Evolutionary conservation across 208 protist genomes (phyloP), one percentile per base, ranked within the genome.

Genomic region (Crithidia expoeki): DNA sequence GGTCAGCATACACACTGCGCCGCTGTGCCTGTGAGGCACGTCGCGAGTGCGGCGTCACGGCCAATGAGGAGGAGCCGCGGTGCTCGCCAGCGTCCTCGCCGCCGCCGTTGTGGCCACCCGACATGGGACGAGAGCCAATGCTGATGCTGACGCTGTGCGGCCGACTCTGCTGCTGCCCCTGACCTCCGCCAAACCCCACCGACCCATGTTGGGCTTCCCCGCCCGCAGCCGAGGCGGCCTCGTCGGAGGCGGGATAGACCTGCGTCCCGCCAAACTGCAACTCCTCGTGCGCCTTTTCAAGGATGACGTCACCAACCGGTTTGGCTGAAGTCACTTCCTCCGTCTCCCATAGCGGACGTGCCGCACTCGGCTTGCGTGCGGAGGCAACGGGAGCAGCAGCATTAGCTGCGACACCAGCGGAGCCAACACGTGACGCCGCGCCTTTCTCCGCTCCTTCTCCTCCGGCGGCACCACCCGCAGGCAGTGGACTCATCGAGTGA

Each of bases 231-330:
- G 25, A 16, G 12, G 36, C 25, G 14, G 27, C 11, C 58, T 36
- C 65, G 25, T n/a, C 42, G 40, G 25, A 50, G n/a, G 32, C 49
- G 21, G 47, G 10, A 57, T 57, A 67, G 1, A 67, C 61, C 16
- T 57, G 27, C 21, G 61, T 56, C 42, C 21, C 27, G 33, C 47
- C 47, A 23, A 77, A 40, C 28, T 66, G 49, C 38, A 94, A 79
- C 9, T 84, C 67, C 69, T 95, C 84, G 58, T 74, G 81, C 1
- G 87, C 90, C 38, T 84, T 81, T 65, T 66, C 57, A 21, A 95
- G 74, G 52, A 95, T 90, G 12, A 78, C 27, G 49, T 95, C 90
- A 5, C 85, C 90, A 2, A 90, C 53, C 11, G 72, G 74, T 19
- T 74, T 34, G 28, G 50, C 23, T 32, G 46, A 21, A 38, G 62